These are phyloP conservation scores for Elaeis oleifera DNA, from an alignment of 202 grass and related monocot genomes.

Conservation along the genomic window DNA sequence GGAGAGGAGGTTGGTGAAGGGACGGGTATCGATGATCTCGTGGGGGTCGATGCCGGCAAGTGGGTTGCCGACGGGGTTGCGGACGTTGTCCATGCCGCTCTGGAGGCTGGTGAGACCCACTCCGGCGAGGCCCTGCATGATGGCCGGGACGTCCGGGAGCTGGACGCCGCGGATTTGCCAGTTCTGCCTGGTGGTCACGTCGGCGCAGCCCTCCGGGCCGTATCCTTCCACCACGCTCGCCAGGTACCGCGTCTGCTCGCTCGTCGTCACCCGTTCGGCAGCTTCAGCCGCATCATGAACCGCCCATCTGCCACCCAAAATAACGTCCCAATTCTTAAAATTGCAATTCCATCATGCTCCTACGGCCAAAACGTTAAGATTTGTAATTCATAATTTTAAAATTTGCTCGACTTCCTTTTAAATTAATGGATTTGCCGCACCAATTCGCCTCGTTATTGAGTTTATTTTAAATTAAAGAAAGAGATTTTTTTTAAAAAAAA, in stretches of 20 bases:
- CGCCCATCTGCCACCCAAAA: slow-evolving; percentile 47
- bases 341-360: too few species aligned
- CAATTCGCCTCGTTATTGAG: too few species aligned
- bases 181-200: slow-evolving; percentile 95
- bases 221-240: slow-evolving; percentile 75
- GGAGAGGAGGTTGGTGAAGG: slow-evolving; percentile 83
- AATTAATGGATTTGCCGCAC: too few species aligned
- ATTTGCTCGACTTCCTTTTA: too few species aligned
- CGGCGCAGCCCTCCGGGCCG: slow-evolving; percentile 74
- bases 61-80: slow-evolving; percentile 95
- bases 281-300: slow-evolving; percentile 98
- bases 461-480: too few species aligned
- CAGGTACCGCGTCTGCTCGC: slow-evolving; percentile 93
- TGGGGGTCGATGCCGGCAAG: slow-evolving; percentile 78
- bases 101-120: slow-evolving; percentile 92
- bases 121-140: slow-evolving; percentile 60
- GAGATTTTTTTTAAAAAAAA: too few species aligned
- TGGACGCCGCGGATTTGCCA: slow-evolving; percentile 96
- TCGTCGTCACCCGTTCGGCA: slow-evolving; percentile 96
- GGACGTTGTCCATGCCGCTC: slow-evolving; percentile 97
- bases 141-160: slow-evolving; percentile 70
- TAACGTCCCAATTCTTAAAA: too few species aligned
- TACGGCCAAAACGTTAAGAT: too few species aligned
- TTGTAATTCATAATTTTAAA: too few species aligned
- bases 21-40: slow-evolving; percentile 94